A percentile compares a stretch with the other conserved stretches of the same genome.
These are phyloP conservation scores for Globomyces pollinis-pini DNA, from an alignment of 192 early-diverging fungal genomes.

Conservation along the genomic window DNA sequence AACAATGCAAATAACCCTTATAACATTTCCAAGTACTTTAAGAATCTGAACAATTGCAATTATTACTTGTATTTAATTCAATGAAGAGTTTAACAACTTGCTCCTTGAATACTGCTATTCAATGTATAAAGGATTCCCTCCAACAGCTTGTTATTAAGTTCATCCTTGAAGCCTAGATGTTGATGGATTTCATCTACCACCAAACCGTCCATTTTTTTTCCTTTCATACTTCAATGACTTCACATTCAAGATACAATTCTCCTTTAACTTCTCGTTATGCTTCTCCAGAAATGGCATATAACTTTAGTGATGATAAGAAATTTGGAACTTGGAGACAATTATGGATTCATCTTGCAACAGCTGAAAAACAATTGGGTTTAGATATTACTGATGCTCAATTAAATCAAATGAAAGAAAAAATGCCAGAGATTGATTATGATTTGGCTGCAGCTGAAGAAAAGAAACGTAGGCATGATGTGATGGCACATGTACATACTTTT, in stretches of 20 bases:
- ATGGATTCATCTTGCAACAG: conserved; percentile 88
- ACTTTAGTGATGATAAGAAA: conserved; percentile 90
- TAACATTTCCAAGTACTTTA: too few species aligned
- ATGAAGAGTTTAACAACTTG: too few species aligned
- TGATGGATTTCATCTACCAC: too few species aligned
- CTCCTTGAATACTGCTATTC: too few species aligned
- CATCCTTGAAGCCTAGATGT: too few species aligned
- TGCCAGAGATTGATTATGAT: conserved; percentile 83
- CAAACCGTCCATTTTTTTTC: too few species aligned
- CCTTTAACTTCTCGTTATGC: conserved; percentile 98
- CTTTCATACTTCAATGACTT: too few species aligned
- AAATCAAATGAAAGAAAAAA: conserved; percentile 79
- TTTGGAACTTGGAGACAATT: conserved; percentile 93
- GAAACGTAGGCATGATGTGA: conserved; percentile 92
- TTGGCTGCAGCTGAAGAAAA: conserved; percentile 87
- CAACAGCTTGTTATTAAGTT: too few species aligned
- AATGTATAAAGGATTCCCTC: too few species aligned
- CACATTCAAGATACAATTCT: conserved; percentile 59
- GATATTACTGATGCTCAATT: conserved; percentile 85
- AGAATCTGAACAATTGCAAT: too few species aligned
- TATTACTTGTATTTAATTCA: too few species aligned
- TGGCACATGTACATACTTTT: conserved; percentile 99
- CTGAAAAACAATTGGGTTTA: conserved; percentile 88
- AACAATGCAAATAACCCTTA: too few species aligned
- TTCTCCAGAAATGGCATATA: conserved; percentile 90